Percentiles rank a stretch among this genome's conserved stretches.
phyloP scores from a whole-genome alignment of 352 stramenopile species.

The Phytophthora parvispora region DNA sequence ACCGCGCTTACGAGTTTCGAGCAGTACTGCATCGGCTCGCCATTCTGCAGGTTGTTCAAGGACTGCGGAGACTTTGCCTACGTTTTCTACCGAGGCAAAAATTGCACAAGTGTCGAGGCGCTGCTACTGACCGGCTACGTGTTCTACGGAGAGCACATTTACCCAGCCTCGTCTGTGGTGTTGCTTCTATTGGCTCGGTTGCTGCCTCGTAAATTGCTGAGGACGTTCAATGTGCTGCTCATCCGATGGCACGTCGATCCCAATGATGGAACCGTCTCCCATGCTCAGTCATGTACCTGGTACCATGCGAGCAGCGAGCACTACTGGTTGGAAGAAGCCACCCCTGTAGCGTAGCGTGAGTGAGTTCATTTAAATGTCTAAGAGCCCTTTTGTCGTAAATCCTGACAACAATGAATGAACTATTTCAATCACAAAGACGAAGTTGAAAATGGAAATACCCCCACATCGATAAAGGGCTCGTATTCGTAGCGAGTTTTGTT shows the following conservation, averaged over 20 bases:
- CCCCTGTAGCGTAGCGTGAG: conserved; percentile 8
- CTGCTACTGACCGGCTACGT: conserved; percentile 25
- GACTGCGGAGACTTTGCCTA: conserved; percentile 33
- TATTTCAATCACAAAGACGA: too few relatives aligned
- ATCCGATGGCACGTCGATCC: conserved; percentile 28
- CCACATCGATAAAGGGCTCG: too few relatives aligned
- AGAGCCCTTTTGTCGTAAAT: too few relatives aligned
- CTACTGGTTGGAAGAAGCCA: conserved; percentile 23
- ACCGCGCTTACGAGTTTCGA: conserved; percentile 19
- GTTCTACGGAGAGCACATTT: conserved; percentile 22
- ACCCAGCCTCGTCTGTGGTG: conserved; percentile 22
- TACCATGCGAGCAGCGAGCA: conserved; percentile 27
- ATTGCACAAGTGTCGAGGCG: conserved; percentile 24
- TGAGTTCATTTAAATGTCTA: not conserved
- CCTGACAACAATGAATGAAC: too few relatives aligned
- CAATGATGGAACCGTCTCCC: not conserved
- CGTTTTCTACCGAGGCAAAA: conserved; percentile 23
- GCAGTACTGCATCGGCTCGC: conserved; percentile 18
- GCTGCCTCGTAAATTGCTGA: conserved; percentile 18
- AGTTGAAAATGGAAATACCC: too few relatives aligned
- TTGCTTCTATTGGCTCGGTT: conserved; percentile 15
- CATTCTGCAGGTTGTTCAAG: conserved; percentile 25
- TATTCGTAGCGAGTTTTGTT: too few relatives aligned
- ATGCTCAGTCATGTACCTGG: conserved; percentile 27
- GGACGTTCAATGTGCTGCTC: conserved; percentile 32